Conservation (phyloP, 2,329 filamentous ascomycete genomes). For the Stemphylium lycopersici region DNA sequence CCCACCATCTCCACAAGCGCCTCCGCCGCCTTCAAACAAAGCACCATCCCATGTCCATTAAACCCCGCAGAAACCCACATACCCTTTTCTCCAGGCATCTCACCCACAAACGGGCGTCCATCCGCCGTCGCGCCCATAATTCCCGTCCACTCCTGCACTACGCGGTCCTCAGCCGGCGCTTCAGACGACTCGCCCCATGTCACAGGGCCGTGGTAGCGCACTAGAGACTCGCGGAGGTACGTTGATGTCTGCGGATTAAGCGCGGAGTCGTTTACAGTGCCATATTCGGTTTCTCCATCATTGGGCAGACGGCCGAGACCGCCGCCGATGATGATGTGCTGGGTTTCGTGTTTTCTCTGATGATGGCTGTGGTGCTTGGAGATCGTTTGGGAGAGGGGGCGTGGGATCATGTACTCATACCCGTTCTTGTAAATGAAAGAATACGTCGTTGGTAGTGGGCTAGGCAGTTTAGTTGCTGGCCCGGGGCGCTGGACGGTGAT, state of each 20-base stretch:
- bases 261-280: slow-evolving; percentile 62
- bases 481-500: slow-evolving; percentile 48
- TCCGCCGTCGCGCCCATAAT: slow-evolving; percentile 62
- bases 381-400: slow-evolving; percentile 45
- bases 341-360: slow-evolving; percentile 25
- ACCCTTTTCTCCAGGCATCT: slow-evolving; percentile 51
- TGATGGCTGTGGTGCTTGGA: not conserved
- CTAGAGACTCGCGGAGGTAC: slow-evolving; percentile 54
- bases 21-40: slow-evolving; percentile 65
- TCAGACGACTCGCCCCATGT: slow-evolving; percentile 45
- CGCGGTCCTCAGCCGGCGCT: slow-evolving; percentile 23
- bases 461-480: slow-evolving; percentile 45
- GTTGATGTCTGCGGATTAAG: slow-evolving; percentile 59
- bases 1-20: slow-evolving; percentile 63
- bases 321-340: slow-evolving; percentile 68
- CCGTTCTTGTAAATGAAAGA: slow-evolving; percentile 66
- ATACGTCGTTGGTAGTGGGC: slow-evolving; percentile 59
- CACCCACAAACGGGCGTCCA: slow-evolving; percentile 56
- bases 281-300: slow-evolving; percentile 57
- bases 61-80: slow-evolving; percentile 66
- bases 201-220: slow-evolving; percentile 58
- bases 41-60: slow-evolving; percentile 70
- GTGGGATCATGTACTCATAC: slow-evolving; percentile 71
- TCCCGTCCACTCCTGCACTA: slow-evolving; percentile 54
- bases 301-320: slow-evolving; percentile 54